These are phyloP conservation scores for Pseudogymnoascus sp. DNA, from an alignment of 2,329 filamentous ascomycete genomes.

Conservation along the genomic window DNA sequence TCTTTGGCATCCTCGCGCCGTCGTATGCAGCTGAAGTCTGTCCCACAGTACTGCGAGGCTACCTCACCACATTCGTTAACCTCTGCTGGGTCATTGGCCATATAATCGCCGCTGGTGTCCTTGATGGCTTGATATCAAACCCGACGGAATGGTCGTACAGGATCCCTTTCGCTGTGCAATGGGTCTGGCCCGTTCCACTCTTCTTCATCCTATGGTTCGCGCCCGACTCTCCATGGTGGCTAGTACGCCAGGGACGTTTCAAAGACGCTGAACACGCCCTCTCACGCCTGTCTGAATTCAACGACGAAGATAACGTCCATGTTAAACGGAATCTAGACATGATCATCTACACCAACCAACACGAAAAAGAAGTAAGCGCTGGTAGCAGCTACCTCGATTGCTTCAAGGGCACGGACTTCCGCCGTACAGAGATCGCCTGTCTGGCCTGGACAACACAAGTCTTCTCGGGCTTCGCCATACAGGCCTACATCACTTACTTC, in stretches of 20 bases:
- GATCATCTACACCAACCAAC: slow-evolving; percentile 48
- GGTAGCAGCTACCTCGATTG: slow-evolving; percentile 75
- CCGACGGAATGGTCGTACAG: slow-evolving; percentile 14
- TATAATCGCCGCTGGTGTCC: slow-evolving; percentile 45
- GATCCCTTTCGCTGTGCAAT: slow-evolving; percentile 23
- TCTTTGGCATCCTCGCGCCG: slow-evolving; percentile 38
- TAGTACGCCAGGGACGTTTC: slow-evolving; percentile 38
- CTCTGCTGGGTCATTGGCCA: slow-evolving; percentile 50
- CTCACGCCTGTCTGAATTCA: slow-evolving; percentile 16
- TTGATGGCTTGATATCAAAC: background rate
- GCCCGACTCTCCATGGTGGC: slow-evolving; percentile 44
- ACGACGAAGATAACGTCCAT: slow-evolving; percentile 52
- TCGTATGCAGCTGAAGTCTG: slow-evolving; percentile 45
- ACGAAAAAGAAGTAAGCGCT: slow-evolving; percentile 53
- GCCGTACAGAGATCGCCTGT: slow-evolving; percentile 68
- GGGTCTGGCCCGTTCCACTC: slow-evolving; percentile 43
- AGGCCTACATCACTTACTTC: slow-evolving; percentile 55
- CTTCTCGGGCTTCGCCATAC: slow-evolving; percentile 57
- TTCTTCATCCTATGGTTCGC: slow-evolving; percentile 38
- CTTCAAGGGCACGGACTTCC: slow-evolving; percentile 70
- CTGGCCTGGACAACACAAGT: slow-evolving; percentile 56
- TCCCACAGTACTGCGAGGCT: slow-evolving; percentile 48
- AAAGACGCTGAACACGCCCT: slow-evolving; percentile 35
- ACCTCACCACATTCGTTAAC: slow-evolving; percentile 50
- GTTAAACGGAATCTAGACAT: slow-evolving; percentile 36